phyloP scores from a whole-genome alignment of 352 stramenopile species.

The Globisporangium ultimum region DNA sequence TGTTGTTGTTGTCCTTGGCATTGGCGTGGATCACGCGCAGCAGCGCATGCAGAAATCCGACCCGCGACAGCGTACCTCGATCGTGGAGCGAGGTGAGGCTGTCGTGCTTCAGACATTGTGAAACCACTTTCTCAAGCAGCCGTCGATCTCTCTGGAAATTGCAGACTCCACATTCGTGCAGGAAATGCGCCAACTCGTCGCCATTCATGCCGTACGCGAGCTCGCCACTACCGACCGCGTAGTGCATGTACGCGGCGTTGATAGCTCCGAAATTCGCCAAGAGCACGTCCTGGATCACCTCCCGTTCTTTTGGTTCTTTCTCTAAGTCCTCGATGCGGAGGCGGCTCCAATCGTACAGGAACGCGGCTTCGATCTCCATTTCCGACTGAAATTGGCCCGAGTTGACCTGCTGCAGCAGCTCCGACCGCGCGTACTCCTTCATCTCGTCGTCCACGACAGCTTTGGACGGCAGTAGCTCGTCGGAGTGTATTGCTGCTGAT shows the following conservation, averaged over 20 bases:
- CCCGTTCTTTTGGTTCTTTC: conserved; percentile 38
- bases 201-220: conserved; percentile 63
- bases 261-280: conserved; percentile 46
- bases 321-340: conserved; percentile 54
- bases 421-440: conserved; percentile 57
- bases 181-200: conserved; percentile 64
- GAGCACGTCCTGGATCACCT: conserved; percentile 54
- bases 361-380: conserved; percentile 75
- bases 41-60: conserved; percentile 68
- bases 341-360: conserved; percentile 74
- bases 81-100: conserved; percentile 48
- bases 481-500: conserved; percentile 8
- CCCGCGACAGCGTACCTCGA: conserved; percentile 51
- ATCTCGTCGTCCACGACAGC: conserved; percentile 37
- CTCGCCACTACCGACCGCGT: conserved; percentile 62
- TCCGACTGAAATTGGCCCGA: conserved; percentile 78
- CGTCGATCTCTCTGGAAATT: conserved; percentile 32
- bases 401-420: conserved; percentile 73
- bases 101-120: conserved; percentile 33
- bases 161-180: conserved; percentile 63
- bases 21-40: conserved; percentile 32
- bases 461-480: conserved; percentile 1
- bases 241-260: conserved; percentile 75
- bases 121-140: conserved; percentile 36
- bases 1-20: conserved; percentile 16